A percentile compares a stretch with the other conserved stretches of the same genome.
Conservation (phyloP, 2,329 filamentous ascomycete species). For the Cladorrhinum sp. region DNA sequence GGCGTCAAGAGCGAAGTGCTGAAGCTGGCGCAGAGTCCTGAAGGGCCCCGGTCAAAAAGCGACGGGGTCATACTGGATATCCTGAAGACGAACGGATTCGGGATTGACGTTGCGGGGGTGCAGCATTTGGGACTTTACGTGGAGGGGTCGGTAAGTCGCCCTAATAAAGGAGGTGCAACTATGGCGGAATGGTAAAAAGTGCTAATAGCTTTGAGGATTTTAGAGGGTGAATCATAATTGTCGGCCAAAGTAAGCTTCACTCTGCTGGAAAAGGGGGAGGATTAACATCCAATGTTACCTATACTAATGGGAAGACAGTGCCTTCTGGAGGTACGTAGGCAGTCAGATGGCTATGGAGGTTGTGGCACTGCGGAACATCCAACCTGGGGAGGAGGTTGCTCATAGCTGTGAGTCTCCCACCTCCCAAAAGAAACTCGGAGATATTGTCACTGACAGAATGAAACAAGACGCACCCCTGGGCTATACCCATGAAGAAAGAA, state of each 20-base stretch:
- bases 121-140: conserved; percentile 27
- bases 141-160: conserved; percentile 25
- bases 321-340: conserved; percentile 23
- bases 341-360: conserved; percentile 26
- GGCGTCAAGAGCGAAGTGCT: conserved; percentile 19
- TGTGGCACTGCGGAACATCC: conserved; percentile 24
- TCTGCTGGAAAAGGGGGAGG: neutral
- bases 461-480: conserved; percentile 27
- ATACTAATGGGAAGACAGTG: conserved; percentile 15
- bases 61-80: conserved; percentile 23
- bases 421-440: neutral
- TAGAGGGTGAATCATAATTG: conserved; percentile 30
- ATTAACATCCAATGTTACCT: too few species aligned
- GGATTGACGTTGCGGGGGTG: conserved; percentile 28
- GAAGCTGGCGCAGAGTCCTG: conserved; percentile 21
- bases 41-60: conserved; percentile 14
- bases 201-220: neutral
- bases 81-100: conserved; percentile 29
- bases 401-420: conserved; percentile 24
- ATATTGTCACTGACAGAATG: neutral
- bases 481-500: conserved; percentile 21
- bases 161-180: neutral
- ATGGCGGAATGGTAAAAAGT: neutral
- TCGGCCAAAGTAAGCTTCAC: conserved; percentile 24
- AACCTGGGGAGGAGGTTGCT: conserved; percentile 24